A percentile compares a stretch with the other conserved stretches of the same genome.
Evolutionary conservation across 345 rosid genomes (phyloP).

Genomic region (Aegle marmelos): DNA sequence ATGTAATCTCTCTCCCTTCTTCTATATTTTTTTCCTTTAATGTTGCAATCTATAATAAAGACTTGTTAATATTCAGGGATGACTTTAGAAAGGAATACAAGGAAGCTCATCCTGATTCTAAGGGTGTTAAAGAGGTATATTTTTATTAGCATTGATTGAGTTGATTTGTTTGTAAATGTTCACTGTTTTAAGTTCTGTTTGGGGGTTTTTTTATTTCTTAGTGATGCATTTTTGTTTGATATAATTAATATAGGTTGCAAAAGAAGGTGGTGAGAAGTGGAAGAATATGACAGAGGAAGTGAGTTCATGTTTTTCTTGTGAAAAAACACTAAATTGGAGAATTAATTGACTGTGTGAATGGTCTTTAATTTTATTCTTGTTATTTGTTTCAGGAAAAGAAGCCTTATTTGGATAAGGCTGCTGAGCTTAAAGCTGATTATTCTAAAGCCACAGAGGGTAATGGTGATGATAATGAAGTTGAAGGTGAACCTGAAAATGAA

Average conservation of each 20-base stretch:
- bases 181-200: too few species aligned
- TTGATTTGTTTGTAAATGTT: not conserved
- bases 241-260: constrained; percentile 52
- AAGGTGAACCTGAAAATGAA: constrained; percentile 18
- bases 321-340: too few species aligned
- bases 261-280: constrained; percentile 85
- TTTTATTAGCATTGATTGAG: not conserved
- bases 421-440: constrained; percentile 67
- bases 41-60: not conserved
- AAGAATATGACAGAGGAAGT: constrained; percentile 75
- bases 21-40: not conserved
- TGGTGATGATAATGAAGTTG: constrained; percentile 22
- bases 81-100: constrained; percentile 65
- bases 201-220: not conserved
- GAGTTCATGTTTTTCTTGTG: constrained; percentile 19
- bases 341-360: not conserved
- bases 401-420: constrained; percentile 64
- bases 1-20: constrained; percentile 34
- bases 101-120: constrained; percentile 56
- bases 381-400: constrained; percentile 59
- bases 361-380: not conserved
- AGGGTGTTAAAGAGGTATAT: constrained; percentile 56
- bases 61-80: constrained; percentile 40
- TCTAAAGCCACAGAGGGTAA: constrained; percentile 38
- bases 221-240: constrained; percentile 1